These are phyloP conservation scores for Trichomonas gallinae DNA, from an alignment of 208 protist species.

Conservation along the genomic window DNA sequence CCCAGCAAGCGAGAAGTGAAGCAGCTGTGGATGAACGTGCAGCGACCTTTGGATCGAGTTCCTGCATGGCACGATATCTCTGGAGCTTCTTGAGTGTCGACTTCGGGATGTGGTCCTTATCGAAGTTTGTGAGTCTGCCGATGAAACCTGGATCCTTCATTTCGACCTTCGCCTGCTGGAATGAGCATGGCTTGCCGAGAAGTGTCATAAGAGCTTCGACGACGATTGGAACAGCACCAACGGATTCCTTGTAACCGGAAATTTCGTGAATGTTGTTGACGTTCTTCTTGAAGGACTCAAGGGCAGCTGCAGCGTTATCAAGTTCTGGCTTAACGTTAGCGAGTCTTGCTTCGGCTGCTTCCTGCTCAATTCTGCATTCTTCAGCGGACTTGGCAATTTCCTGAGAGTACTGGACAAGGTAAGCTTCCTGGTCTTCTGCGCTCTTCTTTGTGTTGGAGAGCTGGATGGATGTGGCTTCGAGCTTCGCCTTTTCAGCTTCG, in stretches of 20 bases:
- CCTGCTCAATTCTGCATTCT: constrained; percentile 66
- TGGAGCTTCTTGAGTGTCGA: constrained; percentile 73
- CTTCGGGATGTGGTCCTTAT: constrained; percentile 84
- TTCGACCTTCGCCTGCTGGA: constrained; percentile 84
- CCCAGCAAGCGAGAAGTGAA: constrained; percentile 84
- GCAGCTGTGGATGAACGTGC: constrained; percentile 73
- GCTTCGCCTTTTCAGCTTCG: constrained; percentile 59
- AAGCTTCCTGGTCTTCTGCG: constrained; percentile 80
- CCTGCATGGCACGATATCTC: constrained; percentile 70
- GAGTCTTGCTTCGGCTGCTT: constrained; percentile 75
- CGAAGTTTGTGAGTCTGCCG: constrained; percentile 75
- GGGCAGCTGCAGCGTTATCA: constrained; percentile 71
- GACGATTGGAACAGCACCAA: constrained; percentile 72
- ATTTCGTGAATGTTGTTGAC: constrained; percentile 79
- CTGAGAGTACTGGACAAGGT: constrained; percentile 46
- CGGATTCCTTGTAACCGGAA: constrained; percentile 81
- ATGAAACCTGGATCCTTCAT: constrained; percentile 83
- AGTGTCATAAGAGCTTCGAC: constrained; percentile 85
- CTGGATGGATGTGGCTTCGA: constrained; percentile 77
- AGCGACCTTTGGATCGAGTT: constrained; percentile 64
- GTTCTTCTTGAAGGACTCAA: constrained; percentile 81
- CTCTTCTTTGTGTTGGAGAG: constrained; percentile 78
- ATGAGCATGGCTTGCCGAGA: constrained; percentile 67
- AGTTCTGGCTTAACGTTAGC: constrained; percentile 82
- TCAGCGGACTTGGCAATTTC: constrained; percentile 65